Evolutionary conservation across 2,329 filamentous ascomycete genomes (phyloP).

Genomic region (Exophiala alcalophila): DNA sequence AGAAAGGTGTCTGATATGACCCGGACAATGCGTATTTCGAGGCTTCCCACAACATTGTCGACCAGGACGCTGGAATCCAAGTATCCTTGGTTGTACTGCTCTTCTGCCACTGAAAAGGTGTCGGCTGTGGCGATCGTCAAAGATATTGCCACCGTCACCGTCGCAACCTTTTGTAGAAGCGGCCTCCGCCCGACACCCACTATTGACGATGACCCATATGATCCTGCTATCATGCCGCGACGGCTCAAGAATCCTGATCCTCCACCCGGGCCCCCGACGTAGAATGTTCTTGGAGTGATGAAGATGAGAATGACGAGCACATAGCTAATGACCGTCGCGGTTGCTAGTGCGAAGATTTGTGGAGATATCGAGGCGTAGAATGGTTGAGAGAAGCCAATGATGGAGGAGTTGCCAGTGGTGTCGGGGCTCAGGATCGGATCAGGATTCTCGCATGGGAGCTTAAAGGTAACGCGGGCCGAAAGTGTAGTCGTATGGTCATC

Average conservation of each 20-base stretch:
- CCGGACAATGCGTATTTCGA: constrained; percentile 83
- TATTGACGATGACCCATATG: constrained; percentile 55
- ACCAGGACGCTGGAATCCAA: constrained; percentile 78
- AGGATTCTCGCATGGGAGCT: constrained; percentile 48
- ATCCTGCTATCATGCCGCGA: constrained; percentile 68
- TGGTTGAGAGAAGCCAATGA: constrained; percentile 72
- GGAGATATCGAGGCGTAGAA: constrained; percentile 94
- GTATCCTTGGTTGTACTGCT: constrained; percentile 74
- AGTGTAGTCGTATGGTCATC: constrained; percentile 44
- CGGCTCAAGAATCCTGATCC: constrained; percentile 72
- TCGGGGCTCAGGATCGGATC: constrained; percentile 31
- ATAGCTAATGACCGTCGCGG: constrained; percentile 86
- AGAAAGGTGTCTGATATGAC: constrained; percentile 94
- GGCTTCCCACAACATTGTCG: constrained; percentile 73
- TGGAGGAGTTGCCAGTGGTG: constrained; percentile 42
- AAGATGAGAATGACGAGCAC: constrained; percentile 90
- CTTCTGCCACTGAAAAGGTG: constrained; percentile 79
- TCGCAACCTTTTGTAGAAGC: constrained; percentile 79
- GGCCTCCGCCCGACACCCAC: constrained; percentile 87
- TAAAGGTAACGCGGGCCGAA: constrained; percentile 49
- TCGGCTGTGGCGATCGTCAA: constrained; percentile 90
- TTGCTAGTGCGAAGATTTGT: constrained; percentile 87
- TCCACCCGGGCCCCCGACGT: constrained; percentile 68
- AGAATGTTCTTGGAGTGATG: constrained; percentile 90
- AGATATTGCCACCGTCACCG: constrained; percentile 68